Evolutionary conservation across 208 protist species (phyloP).

Genomic region (Leptomonas seymouri): DNA sequence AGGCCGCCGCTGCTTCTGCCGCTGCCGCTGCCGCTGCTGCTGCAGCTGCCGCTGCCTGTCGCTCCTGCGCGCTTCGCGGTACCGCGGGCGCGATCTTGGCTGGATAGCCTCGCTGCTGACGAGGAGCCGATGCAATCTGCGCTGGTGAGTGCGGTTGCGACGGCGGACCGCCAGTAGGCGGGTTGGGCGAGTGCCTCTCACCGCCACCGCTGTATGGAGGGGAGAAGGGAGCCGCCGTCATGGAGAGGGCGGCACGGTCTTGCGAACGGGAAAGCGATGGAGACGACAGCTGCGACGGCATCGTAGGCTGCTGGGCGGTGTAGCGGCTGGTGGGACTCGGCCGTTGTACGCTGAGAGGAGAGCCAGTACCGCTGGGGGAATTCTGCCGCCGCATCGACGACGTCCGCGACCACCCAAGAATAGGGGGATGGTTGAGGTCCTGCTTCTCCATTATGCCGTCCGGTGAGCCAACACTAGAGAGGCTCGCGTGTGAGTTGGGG

Average conservation of each 20-base stretch:
- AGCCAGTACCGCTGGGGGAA: conserved; percentile 11
- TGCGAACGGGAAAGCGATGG: conserved; percentile 22
- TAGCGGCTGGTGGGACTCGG: conserved; percentile 15
- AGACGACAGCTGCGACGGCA: conserved; percentile 15
- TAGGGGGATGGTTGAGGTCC: conserved; percentile 25
- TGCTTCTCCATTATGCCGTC: conserved; percentile 3
- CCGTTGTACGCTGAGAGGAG: conserved; percentile 15
- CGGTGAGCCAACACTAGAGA: conserved; percentile 8
- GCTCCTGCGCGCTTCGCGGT: conserved; percentile 37
- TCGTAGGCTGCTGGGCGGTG: conserved; percentile 1
- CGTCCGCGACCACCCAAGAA: conserved; percentile 25
- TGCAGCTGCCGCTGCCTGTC: conserved; percentile 22
- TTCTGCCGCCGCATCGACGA: conserved; percentile 26
- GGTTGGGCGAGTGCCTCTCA: neutral
- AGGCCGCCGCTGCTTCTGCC: conserved; percentile 2
- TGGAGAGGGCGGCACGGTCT: conserved; percentile 23
- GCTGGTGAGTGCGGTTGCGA: conserved; percentile 10
- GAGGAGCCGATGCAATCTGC: conserved; percentile 24
- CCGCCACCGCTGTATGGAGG: conserved; percentile 6
- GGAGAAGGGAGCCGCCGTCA: conserved; percentile 14
- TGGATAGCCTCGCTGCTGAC: conserved; percentile 15
- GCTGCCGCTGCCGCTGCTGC: conserved; percentile 19
- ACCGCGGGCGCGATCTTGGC: conserved; percentile 28
- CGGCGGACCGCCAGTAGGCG: conserved; percentile 1
- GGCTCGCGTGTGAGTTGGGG: conserved; percentile 6